phyloP scores from a whole-genome alignment of 2,329 filamentous ascomycete genomes.

The Didymella sp. region DNA sequence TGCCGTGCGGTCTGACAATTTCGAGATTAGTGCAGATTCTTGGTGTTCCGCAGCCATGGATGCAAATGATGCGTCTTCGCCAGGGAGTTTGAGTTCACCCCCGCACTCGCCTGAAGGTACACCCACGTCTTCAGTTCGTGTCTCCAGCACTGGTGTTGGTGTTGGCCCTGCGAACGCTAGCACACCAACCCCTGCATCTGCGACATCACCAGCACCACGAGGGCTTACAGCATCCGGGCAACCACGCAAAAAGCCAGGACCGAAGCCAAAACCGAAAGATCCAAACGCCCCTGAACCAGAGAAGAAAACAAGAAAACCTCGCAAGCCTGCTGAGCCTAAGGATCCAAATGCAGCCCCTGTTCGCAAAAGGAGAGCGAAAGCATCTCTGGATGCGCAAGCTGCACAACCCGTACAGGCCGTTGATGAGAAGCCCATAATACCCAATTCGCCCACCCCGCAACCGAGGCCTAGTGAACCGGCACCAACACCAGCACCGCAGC shows the following conservation, averaged over 20 bases:
- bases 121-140: constrained; percentile 43
- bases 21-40: constrained; percentile 10
- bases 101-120: constrained; percentile 49
- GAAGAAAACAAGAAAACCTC: constrained; percentile 55
- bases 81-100: constrained; percentile 47
- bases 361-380: constrained; percentile 59
- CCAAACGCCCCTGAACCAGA: constrained; percentile 46
- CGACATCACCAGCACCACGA: constrained; percentile 40
- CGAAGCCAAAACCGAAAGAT: constrained; percentile 52
- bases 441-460: constrained; percentile 38
- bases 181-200: constrained; percentile 42
- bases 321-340: constrained; percentile 58
- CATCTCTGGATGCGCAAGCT: constrained; percentile 45
- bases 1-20: constrained; percentile 4
- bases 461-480: constrained; percentile 38
- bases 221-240: constrained; percentile 46
- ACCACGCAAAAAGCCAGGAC: constrained; percentile 52
- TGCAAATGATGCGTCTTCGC: constrained; percentile 44
- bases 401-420: constrained; percentile 31
- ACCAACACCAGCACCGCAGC: constrained; percentile 23
- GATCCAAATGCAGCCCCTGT: constrained; percentile 54
- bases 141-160: constrained; percentile 38
- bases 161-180: constrained; percentile 37
- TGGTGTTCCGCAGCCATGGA: constrained; percentile 40
- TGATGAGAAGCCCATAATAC: constrained; percentile 37